These are phyloP conservation scores for Colletotrichum plurivorum DNA, from an alignment of 2,329 filamentous ascomycete genomes.

Conservation along the genomic window DNA sequence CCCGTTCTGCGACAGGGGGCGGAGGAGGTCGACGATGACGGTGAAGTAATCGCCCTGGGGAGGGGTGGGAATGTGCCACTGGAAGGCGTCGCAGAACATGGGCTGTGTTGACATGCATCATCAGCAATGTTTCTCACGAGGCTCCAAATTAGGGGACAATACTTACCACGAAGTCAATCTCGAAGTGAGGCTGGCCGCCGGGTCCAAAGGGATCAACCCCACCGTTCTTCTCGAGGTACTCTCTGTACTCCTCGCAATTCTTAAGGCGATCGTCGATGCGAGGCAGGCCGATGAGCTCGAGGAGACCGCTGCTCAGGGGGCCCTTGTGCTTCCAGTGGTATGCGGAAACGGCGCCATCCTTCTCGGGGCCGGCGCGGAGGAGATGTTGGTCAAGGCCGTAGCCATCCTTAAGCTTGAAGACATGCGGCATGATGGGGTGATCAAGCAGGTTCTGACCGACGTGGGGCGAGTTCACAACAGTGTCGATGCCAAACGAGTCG, in stretches of 20 bases:
- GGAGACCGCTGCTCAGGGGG: conserved; percentile 56
- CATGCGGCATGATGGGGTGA: conserved; percentile 68
- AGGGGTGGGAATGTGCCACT: conserved; percentile 61
- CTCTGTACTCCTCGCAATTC: conserved; percentile 61
- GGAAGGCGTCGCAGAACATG: conserved; percentile 67
- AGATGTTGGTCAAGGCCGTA: conserved; percentile 57
- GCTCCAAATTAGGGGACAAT: background rate
- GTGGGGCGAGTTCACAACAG: conserved; percentile 69
- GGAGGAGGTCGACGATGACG: conserved; percentile 65
- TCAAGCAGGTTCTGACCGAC: conserved; percentile 77
- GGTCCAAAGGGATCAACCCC: conserved; percentile 68
- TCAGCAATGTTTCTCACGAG: background rate
- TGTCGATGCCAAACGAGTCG: conserved; percentile 64
- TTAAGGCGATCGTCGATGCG: conserved; percentile 69
- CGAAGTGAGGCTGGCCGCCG: conserved; percentile 71
- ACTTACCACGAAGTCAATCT: conserved; percentile 70
- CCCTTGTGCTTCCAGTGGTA: conserved; percentile 57
- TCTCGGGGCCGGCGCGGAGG: conserved; percentile 53
- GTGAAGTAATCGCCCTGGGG: conserved; percentile 65
- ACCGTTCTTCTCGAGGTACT: conserved; percentile 57
- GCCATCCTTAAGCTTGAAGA: conserved; percentile 61
- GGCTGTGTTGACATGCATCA: conserved; percentile 33
- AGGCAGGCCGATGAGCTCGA: conserved; percentile 69
- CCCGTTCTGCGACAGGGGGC: conserved; percentile 60
- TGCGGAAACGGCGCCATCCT: conserved; percentile 50